These are phyloP conservation scores for Chalciporus sp. DNA, from an alignment of 1,284 basidiomycete species.

Conservation along the genomic window DNA sequence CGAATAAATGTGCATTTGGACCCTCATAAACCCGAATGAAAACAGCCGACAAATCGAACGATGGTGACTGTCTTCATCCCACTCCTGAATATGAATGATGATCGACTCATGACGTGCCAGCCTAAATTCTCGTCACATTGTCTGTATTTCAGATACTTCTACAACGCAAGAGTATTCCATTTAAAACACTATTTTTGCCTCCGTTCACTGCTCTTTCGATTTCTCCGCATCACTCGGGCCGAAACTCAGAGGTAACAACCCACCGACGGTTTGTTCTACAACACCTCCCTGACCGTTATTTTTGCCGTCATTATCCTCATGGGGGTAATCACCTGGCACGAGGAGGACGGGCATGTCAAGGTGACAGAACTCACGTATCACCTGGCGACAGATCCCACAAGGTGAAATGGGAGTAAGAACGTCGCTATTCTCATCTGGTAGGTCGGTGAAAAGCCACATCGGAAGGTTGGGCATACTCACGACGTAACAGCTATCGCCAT, in stretches of 20 bases:
- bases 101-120: too few relatives aligned
- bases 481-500: constrained; percentile 74
- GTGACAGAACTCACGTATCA: constrained; percentile 87
- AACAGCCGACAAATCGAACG: too few relatives aligned
- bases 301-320: constrained; percentile 39
- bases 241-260: constrained; percentile 83
- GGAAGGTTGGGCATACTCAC: constrained; percentile 42
- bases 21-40: too few relatives aligned
- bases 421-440: constrained; percentile 46
- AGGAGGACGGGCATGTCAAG: constrained; percentile 79
- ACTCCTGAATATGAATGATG: too few relatives aligned
- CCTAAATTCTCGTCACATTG: too few relatives aligned
- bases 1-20: too few relatives aligned
- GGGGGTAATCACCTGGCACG: constrained; percentile 68
- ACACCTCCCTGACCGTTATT: constrained; percentile 43
- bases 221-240: constrained; percentile 74
- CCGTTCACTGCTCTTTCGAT: not conserved
- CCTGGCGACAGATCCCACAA: constrained; percentile 91
- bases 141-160: too few relatives aligned
- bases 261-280: constrained; percentile 68
- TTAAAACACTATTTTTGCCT: too few relatives aligned
- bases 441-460: not conserved
- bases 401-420: constrained; percentile 70
- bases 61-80: too few relatives aligned
- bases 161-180: too few relatives aligned